Percentiles rank a stretch among this genome's conserved stretches.
Evolutionary conservation across 2,329 filamentous ascomycete species (phyloP).

Genomic region (Mollisiaceae sp.): DNA sequence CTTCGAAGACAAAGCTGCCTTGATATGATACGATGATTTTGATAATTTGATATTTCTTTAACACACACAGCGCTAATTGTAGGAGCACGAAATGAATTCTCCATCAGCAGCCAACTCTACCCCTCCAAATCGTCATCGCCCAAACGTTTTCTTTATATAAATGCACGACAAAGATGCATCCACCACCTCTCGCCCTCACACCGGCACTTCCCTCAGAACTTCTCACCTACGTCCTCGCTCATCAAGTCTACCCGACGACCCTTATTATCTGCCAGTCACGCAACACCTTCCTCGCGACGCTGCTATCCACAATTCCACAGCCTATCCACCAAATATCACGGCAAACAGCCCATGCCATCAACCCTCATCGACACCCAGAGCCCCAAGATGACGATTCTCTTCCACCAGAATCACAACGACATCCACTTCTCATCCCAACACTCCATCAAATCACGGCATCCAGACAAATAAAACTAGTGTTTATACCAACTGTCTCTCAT

Average conservation of each 20-base stretch:
- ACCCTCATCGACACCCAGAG: conserved; percentile 23
- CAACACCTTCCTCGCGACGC: conserved; percentile 65
- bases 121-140: conserved; percentile 15
- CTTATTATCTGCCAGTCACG: conserved; percentile 74
- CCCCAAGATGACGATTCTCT: conserved; percentile 1
- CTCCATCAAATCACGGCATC: conserved; percentile 73
- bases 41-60: conserved; percentile 29
- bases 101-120: conserved; percentile 13
- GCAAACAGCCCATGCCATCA: neutral
- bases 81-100: neutral
- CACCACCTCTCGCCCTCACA: conserved; percentile 52
- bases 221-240: conserved; percentile 65
- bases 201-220: conserved; percentile 64
- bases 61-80: conserved; percentile 36
- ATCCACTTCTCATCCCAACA: conserved; percentile 63
- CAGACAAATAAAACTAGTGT: conserved; percentile 71
- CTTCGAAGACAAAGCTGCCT: neutral
- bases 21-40: conserved; percentile 1
- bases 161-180: conserved; percentile 27
- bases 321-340: conserved; percentile 19
- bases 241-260: conserved; percentile 62
- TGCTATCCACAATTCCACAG: conserved; percentile 54
- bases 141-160: conserved; percentile 4
- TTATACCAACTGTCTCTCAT: conserved; percentile 76
- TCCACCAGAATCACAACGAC: conserved; percentile 34